Evolutionary conservation across 2,329 filamentous ascomycete species (phyloP), one percentile per base, ranked within the genome.

Genomic region (Aspergillus fumigatiaffinis): DNA sequence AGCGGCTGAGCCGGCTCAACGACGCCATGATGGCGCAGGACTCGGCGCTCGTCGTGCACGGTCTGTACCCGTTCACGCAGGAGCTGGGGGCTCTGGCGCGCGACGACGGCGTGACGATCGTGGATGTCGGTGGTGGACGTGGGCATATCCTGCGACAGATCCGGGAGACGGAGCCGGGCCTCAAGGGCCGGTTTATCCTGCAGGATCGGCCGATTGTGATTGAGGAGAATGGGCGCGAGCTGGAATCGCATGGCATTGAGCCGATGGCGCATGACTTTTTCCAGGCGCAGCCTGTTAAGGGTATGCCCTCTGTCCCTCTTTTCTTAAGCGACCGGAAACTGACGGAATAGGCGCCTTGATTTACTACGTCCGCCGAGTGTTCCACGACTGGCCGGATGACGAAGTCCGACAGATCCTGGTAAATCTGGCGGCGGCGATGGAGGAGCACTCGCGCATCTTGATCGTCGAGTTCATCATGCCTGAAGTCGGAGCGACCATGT

Each of bases 311-410:
- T 53, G 17, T 3, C 10, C 14, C 17, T 50, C 8, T 9, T n/a
- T 35, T n/a, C 25, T 12, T 52, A 2, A 6, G 4, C 14, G 10
- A 9, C 28, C 4, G 28, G 26, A 0, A 4, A 25, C 6, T 54
- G 17, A 4, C 14, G 3, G 3, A 5, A 28, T 35, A 65, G 68
- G 62, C 17, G 68, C 70, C 2, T 56, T 62, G n/a, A 60, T 65
- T 1, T 73, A 72, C 51, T 71, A 69, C 56, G 52, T 73, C 10
- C 68, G 69, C n/a, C 68, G 66, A 41, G 58, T 65, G 28, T 54
- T 72, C n/a, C 71, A 72, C 54, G 68, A 73, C 60, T 73, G 66
- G 63, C 61, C 59, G 26, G 53, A 59, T 48, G 50, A 60, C 46
- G 58, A 55, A 47, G 50, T 47, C 4, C 42, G 25, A 2, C 42